Evolutionary conservation across 2,329 filamentous ascomycete species (phyloP), one percentile per base, ranked within the genome.

Genomic region (Colletotrichum euphorbiae): DNA sequence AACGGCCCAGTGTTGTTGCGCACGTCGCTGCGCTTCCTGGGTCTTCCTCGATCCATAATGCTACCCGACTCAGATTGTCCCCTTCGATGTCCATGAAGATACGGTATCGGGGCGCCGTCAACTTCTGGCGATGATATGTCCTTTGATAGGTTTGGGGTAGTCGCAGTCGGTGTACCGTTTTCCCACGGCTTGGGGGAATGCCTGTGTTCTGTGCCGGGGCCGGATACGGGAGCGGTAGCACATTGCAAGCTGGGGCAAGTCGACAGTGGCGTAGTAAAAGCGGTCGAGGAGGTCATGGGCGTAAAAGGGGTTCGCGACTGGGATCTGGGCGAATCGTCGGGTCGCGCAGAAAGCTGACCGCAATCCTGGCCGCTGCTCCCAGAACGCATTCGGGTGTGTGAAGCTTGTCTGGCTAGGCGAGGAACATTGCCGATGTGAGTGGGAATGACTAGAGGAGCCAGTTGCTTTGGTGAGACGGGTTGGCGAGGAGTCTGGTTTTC

Each of bases 11-110:
- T 80, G 67, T 80, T 80, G 60, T 73, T 72, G n/a, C 76, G 77
- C 15, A 76, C 75, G 24, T 87, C 85, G 12, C 74, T 74, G 60
- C 86, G 80, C 76, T 87, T 89, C 65, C 84, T 83, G 0, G 88
- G 85, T n/a, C 88, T 83, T 5, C 88, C 88, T 48, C 88, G 81
- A 67, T 90, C 87, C 83, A 88, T 87, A 51, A 89, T 86, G 67
- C 84, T 84, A 12, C 82, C 85, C 0, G 85, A 83, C 62, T 90
- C 88, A 1, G 88, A 90, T 56, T 83, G 83, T 19, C 83, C 83
- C 55, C 87, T 80, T 59, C 82, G 81, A 72, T 90, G 87, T 4
- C 80, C 74, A 3, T 75, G 73, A 62, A n/a, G 71, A 67, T 45
- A 64, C 54, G 60, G 74, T 36, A 71, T 71, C 43, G 67, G 67